A percentile compares a stretch with the other conserved stretches of the same genome.
phyloP scores from a whole-genome alignment of 1,139 yeast genomes.

The Hansenula lynferdii region DNA sequence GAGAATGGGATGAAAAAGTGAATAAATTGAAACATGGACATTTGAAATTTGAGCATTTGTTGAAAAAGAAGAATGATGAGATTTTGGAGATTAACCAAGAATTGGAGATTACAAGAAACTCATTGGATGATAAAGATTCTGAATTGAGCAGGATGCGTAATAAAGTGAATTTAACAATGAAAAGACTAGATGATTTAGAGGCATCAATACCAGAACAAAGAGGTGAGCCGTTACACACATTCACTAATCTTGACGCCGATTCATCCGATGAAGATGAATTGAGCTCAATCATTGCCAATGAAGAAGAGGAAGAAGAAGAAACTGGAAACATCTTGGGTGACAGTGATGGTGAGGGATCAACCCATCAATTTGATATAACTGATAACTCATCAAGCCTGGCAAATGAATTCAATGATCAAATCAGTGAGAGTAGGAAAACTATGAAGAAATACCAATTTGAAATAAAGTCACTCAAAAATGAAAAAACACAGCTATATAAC shows the following conservation, averaged over 20 bases:
- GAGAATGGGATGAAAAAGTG: constrained; percentile 12
- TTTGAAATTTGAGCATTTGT: constrained; percentile 16
- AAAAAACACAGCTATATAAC: constrained; percentile 19
- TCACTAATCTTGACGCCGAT: neutral
- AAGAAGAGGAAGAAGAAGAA: constrained; percentile 25
- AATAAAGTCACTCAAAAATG: constrained; percentile 16
- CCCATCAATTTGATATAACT: neutral
- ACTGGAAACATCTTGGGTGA: constrained; percentile 7
- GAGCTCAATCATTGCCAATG: neutral
- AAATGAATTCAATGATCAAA: constrained; percentile 9
- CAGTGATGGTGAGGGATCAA: neutral
- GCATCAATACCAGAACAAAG: neutral
- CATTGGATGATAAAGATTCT: constrained; percentile 6
- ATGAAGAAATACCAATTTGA: constrained; percentile 14
- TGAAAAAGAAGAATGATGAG: constrained; percentile 24
- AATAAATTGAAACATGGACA: constrained; percentile 23
- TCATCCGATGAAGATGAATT: constrained; percentile 2
- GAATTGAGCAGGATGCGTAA: constrained; percentile 8
- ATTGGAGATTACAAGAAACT: no score
- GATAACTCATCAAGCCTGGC: constrained; percentile 8
- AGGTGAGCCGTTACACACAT: neutral
- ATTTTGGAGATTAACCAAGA: constrained; percentile 19
- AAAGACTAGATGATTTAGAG: neutral
- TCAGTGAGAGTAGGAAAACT: constrained; percentile 9
- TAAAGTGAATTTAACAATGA: neutral